These are phyloP conservation scores for Hypomyces perniciosus DNA, from an alignment of 2,329 filamentous ascomycete genomes.

Conservation along the genomic window DNA sequence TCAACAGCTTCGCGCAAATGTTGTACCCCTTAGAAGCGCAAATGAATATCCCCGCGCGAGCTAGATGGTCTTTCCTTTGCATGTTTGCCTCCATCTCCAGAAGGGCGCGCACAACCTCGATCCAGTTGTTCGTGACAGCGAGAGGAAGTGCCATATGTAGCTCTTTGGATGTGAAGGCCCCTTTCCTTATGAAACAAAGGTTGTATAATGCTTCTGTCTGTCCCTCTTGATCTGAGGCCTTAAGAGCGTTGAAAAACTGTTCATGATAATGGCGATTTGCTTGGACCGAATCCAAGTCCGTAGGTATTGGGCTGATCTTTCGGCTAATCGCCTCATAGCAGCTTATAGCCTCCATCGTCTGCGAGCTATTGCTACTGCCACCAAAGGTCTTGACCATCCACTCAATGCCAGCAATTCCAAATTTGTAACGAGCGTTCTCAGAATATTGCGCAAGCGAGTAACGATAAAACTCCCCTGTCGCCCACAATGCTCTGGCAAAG, in stretches of 20 bases:
- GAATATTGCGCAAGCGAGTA: background rate
- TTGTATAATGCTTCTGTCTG: background rate
- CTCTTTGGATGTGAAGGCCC: background rate
- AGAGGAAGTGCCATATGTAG: background rate
- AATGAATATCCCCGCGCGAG: background rate
- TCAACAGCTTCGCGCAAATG: background rate
- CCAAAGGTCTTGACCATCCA: background rate
- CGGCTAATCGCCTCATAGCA: background rate
- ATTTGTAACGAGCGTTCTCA: background rate
- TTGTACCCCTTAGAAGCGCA: background rate
- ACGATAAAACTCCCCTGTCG: background rate
- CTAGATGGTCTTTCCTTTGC: background rate
- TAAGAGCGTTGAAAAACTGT: background rate
- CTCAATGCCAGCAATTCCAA: background rate
- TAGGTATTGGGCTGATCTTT: background rate
- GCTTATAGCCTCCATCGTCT: background rate
- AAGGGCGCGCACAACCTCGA: background rate
- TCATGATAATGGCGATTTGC: background rate
- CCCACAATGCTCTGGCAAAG: background rate
- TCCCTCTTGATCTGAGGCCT: background rate
- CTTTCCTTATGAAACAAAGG: background rate
- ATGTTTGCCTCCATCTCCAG: background rate
- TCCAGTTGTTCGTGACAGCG: background rate
- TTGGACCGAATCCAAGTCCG: background rate
- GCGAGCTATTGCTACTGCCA: background rate